phyloP scores from a whole-genome alignment of 2,329 filamentous ascomycete species.

The Fusarium guadeloupense region DNA sequence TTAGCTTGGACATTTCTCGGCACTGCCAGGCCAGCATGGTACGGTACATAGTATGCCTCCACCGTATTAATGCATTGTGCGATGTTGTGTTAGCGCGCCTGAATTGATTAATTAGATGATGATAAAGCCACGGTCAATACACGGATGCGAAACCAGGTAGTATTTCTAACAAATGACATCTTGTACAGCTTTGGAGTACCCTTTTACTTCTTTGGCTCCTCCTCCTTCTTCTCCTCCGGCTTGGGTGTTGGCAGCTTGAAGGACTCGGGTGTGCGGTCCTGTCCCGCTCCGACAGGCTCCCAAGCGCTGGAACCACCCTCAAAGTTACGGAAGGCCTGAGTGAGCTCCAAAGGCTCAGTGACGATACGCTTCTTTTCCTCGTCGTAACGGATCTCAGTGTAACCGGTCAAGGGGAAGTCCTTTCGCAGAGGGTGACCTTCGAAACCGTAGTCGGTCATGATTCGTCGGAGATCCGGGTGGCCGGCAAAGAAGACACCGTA shows the following conservation, averaged over 20 bases:
- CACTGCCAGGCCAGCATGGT: conserved; percentile 11
- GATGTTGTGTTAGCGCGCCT: conserved; percentile 8
- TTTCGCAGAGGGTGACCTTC: conserved; percentile 97
- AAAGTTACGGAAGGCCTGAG: conserved; percentile 98
- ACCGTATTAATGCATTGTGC: conserved; percentile 13
- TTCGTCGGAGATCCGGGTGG: conserved; percentile 93
- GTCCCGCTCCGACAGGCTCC: conserved; percentile 73
- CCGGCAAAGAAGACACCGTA: conserved; percentile 97
- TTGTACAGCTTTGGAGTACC: conserved; percentile 44
- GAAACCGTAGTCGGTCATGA: conserved; percentile 99
- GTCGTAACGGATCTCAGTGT: conserved; percentile 97
- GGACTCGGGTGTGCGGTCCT: conserved; percentile 80
- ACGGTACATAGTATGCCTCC: conserved; percentile 20
- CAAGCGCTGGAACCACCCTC: conserved; percentile 82
- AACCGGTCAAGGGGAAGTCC: conserved; percentile 97
- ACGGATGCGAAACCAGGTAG: conserved; percentile 40
- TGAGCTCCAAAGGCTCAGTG: conserved; percentile 95
- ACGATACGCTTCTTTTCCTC: conserved; percentile 99
- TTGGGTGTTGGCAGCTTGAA: conserved; percentile 97
- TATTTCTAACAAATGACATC: conserved; percentile 47
- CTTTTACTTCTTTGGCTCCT: conserved; percentile 89
- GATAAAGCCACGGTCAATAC: conserved; percentile 13
- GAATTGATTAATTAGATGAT: conserved; percentile 18
- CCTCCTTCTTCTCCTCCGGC: conserved; percentile 90
- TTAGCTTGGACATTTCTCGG: conserved; percentile 24